These are phyloP conservation scores for Fusarium newnesense DNA, from an alignment of 2,329 filamentous ascomycete species.

Conservation along the genomic window DNA sequence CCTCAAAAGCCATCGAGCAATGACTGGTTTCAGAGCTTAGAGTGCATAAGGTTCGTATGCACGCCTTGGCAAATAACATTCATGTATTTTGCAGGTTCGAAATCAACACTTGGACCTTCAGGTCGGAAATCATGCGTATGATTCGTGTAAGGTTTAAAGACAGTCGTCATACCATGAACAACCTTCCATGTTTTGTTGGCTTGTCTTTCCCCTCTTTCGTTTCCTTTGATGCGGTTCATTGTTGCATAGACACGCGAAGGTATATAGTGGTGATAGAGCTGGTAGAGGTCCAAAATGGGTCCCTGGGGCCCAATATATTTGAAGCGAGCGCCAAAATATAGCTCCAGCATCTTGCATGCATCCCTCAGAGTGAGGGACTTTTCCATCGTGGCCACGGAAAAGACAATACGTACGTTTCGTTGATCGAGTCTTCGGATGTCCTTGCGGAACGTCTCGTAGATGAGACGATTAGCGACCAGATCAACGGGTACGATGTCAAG, in stretches of 20 bases:
- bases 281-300: background rate
- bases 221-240: background rate
- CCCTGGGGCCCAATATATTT: background rate
- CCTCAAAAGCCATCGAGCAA: too few species aligned
- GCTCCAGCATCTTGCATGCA: background rate
- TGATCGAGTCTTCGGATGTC: background rate
- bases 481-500: background rate
- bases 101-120: background rate
- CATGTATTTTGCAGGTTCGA: background rate
- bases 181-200: background rate
- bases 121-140: background rate
- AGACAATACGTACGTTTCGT: background rate
- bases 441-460: background rate
- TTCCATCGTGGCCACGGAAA: background rate
- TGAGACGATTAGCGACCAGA: background rate
- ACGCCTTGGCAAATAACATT: background rate
- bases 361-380: background rate
- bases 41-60: background rate
- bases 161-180: background rate
- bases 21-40: background rate
- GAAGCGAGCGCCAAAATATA: background rate
- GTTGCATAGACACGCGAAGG: background rate
- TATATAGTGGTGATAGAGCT: background rate
- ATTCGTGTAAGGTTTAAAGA: background rate
- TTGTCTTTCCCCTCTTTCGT: background rate